phyloP scores from a whole-genome alignment of 352 stramenopile genomes.

The Pythium pyrilobum region DNA sequence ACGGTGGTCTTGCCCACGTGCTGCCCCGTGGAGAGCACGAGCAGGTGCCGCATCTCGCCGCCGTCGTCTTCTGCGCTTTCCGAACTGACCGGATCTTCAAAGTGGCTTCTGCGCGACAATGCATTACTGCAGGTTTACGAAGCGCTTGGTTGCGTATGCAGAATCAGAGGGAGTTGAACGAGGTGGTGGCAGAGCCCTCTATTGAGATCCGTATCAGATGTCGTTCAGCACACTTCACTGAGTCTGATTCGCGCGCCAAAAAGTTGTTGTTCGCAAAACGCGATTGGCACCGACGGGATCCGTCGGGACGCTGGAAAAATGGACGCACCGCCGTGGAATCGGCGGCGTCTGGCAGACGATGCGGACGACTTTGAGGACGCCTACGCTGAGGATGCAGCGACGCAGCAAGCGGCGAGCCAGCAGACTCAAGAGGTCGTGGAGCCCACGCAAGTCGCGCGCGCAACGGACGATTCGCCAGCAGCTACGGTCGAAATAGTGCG shows the following conservation, averaged over 20 bases:
- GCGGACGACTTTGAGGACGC: slow-evolving; percentile 18
- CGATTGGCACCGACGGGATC: no score
- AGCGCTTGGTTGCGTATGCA: background rate
- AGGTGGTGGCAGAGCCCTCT: background rate
- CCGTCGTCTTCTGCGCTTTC: background rate
- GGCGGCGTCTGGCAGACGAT: slow-evolving; percentile 7
- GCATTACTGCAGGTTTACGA: slow-evolving; percentile 1
- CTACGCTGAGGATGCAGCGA: slow-evolving; percentile 6
- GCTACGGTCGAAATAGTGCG: slow-evolving; percentile 17
- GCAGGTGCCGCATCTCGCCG: slow-evolving; percentile 50
- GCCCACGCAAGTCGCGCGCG: background rate
- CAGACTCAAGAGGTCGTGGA: background rate
- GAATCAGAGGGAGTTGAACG: slow-evolving; percentile 2
- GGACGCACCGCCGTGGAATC: background rate
- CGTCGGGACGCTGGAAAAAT: background rate
- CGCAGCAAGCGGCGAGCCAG: slow-evolving; percentile 20
- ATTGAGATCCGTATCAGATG: background rate
- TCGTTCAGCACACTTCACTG: background rate
- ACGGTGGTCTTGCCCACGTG: slow-evolving; percentile 98
- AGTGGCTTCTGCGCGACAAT: background rate
- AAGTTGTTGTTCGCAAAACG: background rate
- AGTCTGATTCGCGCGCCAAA: slow-evolving; percentile 10
- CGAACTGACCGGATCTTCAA: slow-evolving; percentile 5
- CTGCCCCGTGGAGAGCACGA: slow-evolving; percentile 90
- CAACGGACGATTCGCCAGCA: no score